These are phyloP conservation scores for Alternaria alternata DNA, from an alignment of 2,329 filamentous ascomycete species.

Conservation along the genomic window DNA sequence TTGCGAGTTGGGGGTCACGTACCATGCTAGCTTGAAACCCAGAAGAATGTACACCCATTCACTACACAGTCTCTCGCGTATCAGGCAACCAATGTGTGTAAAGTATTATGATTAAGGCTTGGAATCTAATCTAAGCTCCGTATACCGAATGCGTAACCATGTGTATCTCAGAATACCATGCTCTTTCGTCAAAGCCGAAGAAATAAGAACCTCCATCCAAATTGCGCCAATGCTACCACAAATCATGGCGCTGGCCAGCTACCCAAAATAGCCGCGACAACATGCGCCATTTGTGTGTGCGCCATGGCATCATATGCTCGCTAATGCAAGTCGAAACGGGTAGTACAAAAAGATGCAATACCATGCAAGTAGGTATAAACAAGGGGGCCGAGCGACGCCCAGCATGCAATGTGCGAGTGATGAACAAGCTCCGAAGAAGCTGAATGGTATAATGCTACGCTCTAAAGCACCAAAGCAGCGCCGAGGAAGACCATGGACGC, in stretches of 20 bases:
- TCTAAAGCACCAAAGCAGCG: conserved; percentile 23
- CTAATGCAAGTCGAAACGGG: conserved; percentile 2
- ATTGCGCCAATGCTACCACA: not conserved
- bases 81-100: not conserved
- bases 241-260: not conserved
- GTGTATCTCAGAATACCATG: conserved; percentile 1
- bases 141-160: conserved; percentile 1
- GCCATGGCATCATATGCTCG: not conserved
- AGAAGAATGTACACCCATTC: not conserved
- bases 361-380: not conserved
- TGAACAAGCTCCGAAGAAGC: not conserved
- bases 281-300: not conserved
- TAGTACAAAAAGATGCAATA: conserved; percentile 6
- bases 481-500: conserved; percentile 17
- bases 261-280: not conserved
- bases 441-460: not conserved
- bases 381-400: not conserved
- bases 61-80: not conserved
- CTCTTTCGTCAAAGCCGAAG: not conserved
- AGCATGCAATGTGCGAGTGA: not conserved
- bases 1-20: not conserved
- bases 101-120: conserved; percentile 11
- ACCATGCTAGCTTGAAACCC: not conserved
- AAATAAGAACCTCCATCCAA: no score
- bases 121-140: not conserved